phyloP scores from a whole-genome alignment of 257 asterid species.

The Solanum stenotomum region DNA sequence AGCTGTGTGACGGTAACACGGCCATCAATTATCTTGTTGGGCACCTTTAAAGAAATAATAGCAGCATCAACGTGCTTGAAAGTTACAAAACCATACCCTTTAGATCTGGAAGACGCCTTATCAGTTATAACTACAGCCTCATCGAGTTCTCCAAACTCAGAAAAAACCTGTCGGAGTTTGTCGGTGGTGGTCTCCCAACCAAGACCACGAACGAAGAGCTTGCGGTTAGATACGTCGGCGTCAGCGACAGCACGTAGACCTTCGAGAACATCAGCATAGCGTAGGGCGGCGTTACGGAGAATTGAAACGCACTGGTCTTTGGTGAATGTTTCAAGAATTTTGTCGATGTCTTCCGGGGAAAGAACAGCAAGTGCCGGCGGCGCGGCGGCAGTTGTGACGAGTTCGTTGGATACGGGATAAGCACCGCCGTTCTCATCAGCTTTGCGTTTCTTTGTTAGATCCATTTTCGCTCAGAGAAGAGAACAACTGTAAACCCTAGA shows the following conservation, averaged over 20 bases:
- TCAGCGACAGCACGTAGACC: slow-evolving; percentile 77
- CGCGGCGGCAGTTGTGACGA: slow-evolving; percentile 12
- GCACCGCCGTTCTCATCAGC: slow-evolving; percentile 76
- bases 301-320: slow-evolving; percentile 71
- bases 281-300: slow-evolving; percentile 66
- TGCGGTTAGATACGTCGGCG: slow-evolving; percentile 68
- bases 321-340: slow-evolving; percentile 70
- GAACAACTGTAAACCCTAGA: not conserved
- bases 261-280: slow-evolving; percentile 68
- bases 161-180: slow-evolving; percentile 62
- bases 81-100: slow-evolving; percentile 89
- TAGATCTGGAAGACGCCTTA: slow-evolving; percentile 65
- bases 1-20: slow-evolving; percentile 89
- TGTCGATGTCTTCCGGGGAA: slow-evolving; percentile 68
- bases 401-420: slow-evolving; percentile 27
- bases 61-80: slow-evolving; percentile 83
- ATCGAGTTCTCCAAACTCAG: slow-evolving; percentile 67
- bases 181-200: slow-evolving; percentile 98
- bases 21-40: slow-evolving; percentile 89
- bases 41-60: slow-evolving; percentile 61
- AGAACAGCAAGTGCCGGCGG: slow-evolving; percentile 26
- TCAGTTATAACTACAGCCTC: slow-evolving; percentile 86
- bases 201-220: slow-evolving; percentile 89
- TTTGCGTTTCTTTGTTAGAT: slow-evolving; percentile 81
- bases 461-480: slow-evolving; percentile 27